These are phyloP conservation scores for Chlamydomonas incerta DNA, from an alignment of 139 green algal genomes.

Conservation along the genomic window DNA sequence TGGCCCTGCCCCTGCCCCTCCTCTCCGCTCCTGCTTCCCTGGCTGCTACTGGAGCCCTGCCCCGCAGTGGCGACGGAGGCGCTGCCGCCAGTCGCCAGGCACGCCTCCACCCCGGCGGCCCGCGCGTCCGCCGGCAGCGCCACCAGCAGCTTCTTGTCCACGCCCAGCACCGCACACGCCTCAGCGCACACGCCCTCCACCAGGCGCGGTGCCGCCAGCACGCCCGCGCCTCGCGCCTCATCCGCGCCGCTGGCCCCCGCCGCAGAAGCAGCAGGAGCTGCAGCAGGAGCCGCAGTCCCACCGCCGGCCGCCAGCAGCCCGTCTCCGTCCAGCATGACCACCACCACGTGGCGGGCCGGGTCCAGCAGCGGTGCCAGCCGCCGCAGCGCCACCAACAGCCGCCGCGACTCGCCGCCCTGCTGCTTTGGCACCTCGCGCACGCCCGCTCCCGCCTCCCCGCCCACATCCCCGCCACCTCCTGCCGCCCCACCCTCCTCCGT, in stretches of 20 bases:
- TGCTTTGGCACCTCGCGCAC: background rate
- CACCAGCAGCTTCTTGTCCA: conserved; percentile 20
- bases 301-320: no score
- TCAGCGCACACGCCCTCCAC: background rate
- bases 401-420: no score
- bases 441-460: background rate
- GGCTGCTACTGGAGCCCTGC: background rate
- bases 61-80: background rate
- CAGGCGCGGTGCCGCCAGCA: background rate
- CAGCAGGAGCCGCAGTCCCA: no score
- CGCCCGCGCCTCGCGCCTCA: background rate
- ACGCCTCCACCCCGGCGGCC: no score
- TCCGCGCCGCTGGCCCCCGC: background rate
- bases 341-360: background rate
- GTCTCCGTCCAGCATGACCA: background rate
- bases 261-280: background rate
- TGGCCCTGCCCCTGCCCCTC: background rate
- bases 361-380: conserved; percentile 6
- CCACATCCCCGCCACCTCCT: background rate
- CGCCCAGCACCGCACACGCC: background rate
- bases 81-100: no score
- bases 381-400: no score
- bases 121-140: background rate
- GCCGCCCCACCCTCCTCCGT: background rate
- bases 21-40: background rate